Conservation (phyloP, 164 flowering plant species). For the Liquidambar formosana region DNA sequence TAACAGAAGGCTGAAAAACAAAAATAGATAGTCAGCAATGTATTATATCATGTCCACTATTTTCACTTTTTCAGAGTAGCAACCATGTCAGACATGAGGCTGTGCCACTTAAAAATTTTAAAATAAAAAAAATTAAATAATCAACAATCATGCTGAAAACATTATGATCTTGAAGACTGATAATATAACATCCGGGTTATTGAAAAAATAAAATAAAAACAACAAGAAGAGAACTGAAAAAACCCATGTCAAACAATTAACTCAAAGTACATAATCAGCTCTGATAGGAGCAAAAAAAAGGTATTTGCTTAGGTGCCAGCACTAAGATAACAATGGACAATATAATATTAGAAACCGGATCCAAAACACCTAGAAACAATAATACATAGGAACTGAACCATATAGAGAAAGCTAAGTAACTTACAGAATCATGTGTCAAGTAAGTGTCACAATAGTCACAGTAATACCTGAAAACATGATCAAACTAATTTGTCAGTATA, state of each 20-base stretch:
- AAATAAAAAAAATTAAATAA: no score
- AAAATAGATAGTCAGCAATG: neutral
- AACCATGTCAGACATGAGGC: no score
- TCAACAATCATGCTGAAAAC: no score
- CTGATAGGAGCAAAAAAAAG: neutral
- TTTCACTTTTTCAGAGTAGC: no score
- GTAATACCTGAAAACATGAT: slow-evolving; percentile 55
- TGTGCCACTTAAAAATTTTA: no score
- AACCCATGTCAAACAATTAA: neutral
- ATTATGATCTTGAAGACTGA: no score
- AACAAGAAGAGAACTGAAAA: no score
- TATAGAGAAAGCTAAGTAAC: no score
- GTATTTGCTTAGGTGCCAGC: neutral
- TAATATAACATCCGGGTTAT: no score
- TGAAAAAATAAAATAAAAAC: no score
- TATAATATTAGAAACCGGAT: no score
- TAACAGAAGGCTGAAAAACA: slow-evolving; percentile 83
- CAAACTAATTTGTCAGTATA: neutral
- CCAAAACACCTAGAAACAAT: neutral
- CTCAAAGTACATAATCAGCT: neutral
- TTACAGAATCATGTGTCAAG: slow-evolving; percentile 95
- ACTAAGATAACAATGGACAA: neutral
- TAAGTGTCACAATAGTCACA: slow-evolving; percentile 98
- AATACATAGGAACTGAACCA: neutral
- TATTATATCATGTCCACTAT: neutral